Base-by-base conservation (phyloP, 495 filamentous ascomycete species). In the Achaetomiella virescens region DNA sequence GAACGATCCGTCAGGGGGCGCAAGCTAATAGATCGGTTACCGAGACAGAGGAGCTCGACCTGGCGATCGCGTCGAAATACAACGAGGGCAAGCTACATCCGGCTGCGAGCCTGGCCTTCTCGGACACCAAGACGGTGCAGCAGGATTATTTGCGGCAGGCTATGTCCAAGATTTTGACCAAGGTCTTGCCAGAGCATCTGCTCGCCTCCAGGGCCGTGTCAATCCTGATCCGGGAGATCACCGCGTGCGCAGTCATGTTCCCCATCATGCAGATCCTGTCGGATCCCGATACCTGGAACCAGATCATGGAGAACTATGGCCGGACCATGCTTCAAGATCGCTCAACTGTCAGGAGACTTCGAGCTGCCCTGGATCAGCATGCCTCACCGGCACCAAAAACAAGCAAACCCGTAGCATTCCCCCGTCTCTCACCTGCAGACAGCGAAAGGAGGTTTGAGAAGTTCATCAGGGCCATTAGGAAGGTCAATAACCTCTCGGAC, bases 211-310 rank as follows among this genome's bases (percentile, higher is more conserved):
- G 87, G 33, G 82, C 87, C 46, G 91, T 96, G 11, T 79, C 78
- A 18, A 86, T 88, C 12, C 70, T 99, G 36, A 78, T 96, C 29
- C 83, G 85, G 59, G 95, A 99, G 72, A 83, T 97, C 55, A 81
- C 95, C 6, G 77, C 84, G 14, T 91, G 89, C 64, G 84, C 86
- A 38, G 82, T 92, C 46, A 71, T 92, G 49, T 82, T 79, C 31
- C 88, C 89, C 4, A 72, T 86, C 25, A 73, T 91, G 69, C 79
- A 83, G 59, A 74, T 88, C 63, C 65, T 93, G 27, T 76, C 89
- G 17, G 93, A 97, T 58, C 91, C 95, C 10, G 95, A 99, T 75
- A 91, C 87, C 2, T 97, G 93, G 93, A 97, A 97, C 66, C 90
- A 95, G 63, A 63, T 95, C 59, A 88, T 97, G 78, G 91, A 96